These are phyloP conservation scores for Orbilia ellipsospora DNA, from an alignment of 2,329 filamentous ascomycete genomes.

Conservation along the genomic window DNA sequence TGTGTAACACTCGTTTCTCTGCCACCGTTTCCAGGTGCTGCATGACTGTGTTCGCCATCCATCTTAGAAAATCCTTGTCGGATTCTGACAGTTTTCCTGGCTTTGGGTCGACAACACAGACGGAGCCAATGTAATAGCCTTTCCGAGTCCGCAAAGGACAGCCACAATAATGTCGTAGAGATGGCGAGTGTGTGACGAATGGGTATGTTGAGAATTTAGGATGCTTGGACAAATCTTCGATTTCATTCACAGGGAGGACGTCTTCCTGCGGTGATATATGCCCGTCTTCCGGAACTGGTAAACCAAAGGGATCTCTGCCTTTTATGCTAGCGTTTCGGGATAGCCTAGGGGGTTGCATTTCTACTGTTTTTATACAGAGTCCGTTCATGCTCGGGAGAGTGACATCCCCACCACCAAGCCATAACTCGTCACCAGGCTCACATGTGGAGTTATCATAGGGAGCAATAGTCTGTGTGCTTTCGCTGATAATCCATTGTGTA, in stretches of 20 bases:
- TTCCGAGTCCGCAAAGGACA: conserved; percentile 57
- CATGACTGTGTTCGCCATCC: conserved; percentile 59
- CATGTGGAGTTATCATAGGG: conserved; percentile 61
- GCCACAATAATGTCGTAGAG: conserved; percentile 56
- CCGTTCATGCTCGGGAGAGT: conserved; percentile 60
- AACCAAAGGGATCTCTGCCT: conserved; percentile 51
- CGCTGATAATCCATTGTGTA: conserved; percentile 67
- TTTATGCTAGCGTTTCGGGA: conserved; percentile 59
- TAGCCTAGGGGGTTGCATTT: conserved; percentile 60
- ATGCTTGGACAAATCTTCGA: conserved; percentile 56
- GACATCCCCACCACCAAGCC: conserved; percentile 60
- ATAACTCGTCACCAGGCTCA: conserved; percentile 61
- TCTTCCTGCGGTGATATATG: conserved; percentile 45
- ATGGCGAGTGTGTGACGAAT: conserved; percentile 56
- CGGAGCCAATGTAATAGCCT: conserved; percentile 58
- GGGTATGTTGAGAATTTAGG: conserved; percentile 40
- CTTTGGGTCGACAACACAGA: conserved; percentile 58
- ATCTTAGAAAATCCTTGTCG: conserved; percentile 51
- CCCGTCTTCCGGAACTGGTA: conserved; percentile 56
- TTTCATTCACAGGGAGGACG: conserved; percentile 59
- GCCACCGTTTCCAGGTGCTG: conserved; percentile 57
- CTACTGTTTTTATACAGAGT: conserved; percentile 61
- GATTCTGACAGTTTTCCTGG: conserved; percentile 55
- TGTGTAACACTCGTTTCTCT: conserved; percentile 55
- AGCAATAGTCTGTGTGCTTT: conserved; percentile 66